Evolutionary conservation across 1,284 basidiomycete species (phyloP).

Genomic region (Fistulina hepatica): DNA sequence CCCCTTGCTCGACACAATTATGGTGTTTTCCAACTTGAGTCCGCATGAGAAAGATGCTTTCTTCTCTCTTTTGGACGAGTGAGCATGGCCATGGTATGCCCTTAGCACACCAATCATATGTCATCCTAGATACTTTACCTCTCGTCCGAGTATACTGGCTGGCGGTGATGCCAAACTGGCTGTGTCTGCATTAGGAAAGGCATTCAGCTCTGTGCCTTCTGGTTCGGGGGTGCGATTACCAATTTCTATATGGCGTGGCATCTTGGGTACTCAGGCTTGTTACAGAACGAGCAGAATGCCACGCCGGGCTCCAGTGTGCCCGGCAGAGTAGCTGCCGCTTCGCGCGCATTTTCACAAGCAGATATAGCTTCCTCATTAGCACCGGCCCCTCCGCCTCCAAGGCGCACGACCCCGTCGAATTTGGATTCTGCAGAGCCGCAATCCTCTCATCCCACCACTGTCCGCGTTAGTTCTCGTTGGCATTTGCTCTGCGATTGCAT

Average conservation of each 20-base stretch:
- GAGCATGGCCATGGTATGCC: conserved; percentile 17
- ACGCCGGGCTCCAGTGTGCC: conserved; percentile 8
- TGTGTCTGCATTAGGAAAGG: conserved; percentile 36
- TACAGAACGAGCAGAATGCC: conserved; percentile 20
- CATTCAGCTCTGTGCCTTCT: conserved; percentile 34
- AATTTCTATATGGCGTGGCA: conserved; percentile 20
- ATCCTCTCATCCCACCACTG: conserved; percentile 4
- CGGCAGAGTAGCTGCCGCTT: conserved; percentile 21
- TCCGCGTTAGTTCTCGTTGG: not conserved
- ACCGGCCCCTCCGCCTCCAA: too few species aligned
- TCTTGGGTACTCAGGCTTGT: conserved; percentile 4
- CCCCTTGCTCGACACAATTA: too few species aligned
- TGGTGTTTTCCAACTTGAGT: conserved; percentile 62
- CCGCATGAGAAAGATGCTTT: conserved; percentile 65
- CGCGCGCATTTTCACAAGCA: too few species aligned
- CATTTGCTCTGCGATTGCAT: not conserved
- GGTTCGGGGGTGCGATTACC: conserved; percentile 28
- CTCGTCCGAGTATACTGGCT: conserved; percentile 54
- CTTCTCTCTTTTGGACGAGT: conserved; percentile 71
- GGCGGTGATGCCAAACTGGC: conserved; percentile 18
- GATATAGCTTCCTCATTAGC: too few species aligned
- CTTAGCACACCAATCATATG: conserved; percentile 1
- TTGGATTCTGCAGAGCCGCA: not conserved
- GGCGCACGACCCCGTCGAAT: too few species aligned
- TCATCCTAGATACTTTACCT: conserved; percentile 54